Evolutionary conservation across 2,329 filamentous ascomycete genomes (phyloP).

Genomic region (Pezizomycotina sp.): DNA sequence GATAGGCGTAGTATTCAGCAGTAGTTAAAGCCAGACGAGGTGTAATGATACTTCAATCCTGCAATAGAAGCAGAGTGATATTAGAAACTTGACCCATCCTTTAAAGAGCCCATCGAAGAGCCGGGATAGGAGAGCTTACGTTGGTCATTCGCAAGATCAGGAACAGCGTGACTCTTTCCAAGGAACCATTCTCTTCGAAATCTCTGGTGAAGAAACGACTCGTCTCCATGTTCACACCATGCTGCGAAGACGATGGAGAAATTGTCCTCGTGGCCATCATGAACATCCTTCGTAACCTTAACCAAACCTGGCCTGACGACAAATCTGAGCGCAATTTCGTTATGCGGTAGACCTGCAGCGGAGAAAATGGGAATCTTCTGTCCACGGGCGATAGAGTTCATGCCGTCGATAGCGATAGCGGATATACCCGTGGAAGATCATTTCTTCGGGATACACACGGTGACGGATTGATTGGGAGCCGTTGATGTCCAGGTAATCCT

Average conservation of each 20-base stretch:
- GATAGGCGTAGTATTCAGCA: constrained; percentile 98
- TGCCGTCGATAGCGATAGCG: constrained; percentile 52
- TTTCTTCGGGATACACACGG: constrained; percentile 98
- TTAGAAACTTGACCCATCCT: not conserved
- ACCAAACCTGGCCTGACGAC: constrained; percentile 93
- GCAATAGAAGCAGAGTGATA: constrained; percentile 6
- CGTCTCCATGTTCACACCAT: constrained; percentile 98
- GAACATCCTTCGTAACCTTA: constrained; percentile 73
- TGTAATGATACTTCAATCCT: constrained; percentile 98
- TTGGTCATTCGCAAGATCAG: constrained; percentile 98
- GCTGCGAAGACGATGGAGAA: constrained; percentile 99
- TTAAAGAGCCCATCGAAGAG: not conserved
- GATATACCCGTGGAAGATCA: constrained; percentile 99
- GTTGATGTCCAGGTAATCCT: constrained; percentile 98
- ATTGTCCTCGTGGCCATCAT: constrained; percentile 96
- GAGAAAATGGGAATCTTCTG: constrained; percentile 99
- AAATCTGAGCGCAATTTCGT: constrained; percentile 98
- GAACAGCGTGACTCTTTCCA: constrained; percentile 95
- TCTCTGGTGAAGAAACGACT: constrained; percentile 96
- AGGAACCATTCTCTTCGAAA: constrained; percentile 96
- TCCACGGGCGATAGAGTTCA: constrained; percentile 69
- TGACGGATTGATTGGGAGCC: constrained; percentile 97
- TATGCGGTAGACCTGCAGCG: constrained; percentile 91
- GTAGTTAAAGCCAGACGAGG: constrained; percentile 95
- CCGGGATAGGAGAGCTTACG: constrained; percentile 43